A percentile compares a stretch with the other conserved stretches of the same genome.
Conservation (phyloP, 257 asterid genomes). For the Knoxia roxburghii region DNA sequence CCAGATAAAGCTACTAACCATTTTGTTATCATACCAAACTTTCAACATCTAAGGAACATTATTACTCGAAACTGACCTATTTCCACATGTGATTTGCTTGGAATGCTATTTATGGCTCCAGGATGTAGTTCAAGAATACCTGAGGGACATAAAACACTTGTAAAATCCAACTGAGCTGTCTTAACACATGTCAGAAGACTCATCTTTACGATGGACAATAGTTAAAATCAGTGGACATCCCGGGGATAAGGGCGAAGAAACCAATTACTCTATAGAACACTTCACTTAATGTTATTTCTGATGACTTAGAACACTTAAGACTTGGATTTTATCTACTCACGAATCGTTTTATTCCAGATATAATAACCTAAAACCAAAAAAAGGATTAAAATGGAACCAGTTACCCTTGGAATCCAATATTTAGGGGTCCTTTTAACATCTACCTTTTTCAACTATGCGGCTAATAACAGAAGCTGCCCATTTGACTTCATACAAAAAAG, state of each 20-base stretch:
- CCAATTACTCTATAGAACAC: background rate
- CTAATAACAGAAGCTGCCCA: background rate
- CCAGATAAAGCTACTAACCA: background rate
- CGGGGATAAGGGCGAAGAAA: background rate
- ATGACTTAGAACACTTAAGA: background rate
- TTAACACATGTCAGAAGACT: background rate
- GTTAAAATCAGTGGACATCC: background rate
- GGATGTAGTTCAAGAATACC: conserved; percentile 96
- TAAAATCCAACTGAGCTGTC: background rate
- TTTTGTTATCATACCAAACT: background rate
- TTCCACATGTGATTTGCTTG: conserved; percentile 88
- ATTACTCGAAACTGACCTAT: conserved; percentile 44
- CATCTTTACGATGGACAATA: background rate
- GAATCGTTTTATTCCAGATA: background rate
- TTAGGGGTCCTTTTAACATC: background rate
- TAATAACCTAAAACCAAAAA: too few relatives aligned
- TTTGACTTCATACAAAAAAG: background rate
- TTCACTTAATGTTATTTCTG: too few relatives aligned
- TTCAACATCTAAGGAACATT: background rate
- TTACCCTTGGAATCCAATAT: background rate
- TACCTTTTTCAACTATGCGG: background rate
- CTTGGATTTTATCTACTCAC: background rate
- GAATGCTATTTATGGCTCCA: conserved; percentile 97
- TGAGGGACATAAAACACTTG: conserved; percentile 10
- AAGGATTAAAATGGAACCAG: background rate